These are phyloP conservation scores for Mesembryanthemum crystallinum DNA, from an alignment of 148 eudicot genomes.

Conservation along the genomic window DNA sequence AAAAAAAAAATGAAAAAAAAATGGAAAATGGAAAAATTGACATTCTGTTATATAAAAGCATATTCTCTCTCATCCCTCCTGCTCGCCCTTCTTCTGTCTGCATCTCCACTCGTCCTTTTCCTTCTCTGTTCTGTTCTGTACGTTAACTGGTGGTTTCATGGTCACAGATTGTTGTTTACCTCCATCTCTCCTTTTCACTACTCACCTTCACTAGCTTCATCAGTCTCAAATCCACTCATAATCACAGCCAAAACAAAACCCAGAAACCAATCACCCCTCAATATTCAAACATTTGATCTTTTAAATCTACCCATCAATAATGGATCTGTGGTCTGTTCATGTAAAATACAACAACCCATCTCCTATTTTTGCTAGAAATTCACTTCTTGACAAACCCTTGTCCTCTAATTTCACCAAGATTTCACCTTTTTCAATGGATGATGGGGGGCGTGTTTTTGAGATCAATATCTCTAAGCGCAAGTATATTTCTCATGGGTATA, in stretches of 20 bases:
- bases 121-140: slow-evolving; percentile 3
- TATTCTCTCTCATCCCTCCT: slow-evolving; percentile 4
- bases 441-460: slow-evolving; percentile 39
- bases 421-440: slow-evolving; percentile 26
- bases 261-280: no score
- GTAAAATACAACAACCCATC: slow-evolving; percentile 43
- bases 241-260: not conserved
- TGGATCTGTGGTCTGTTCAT: slow-evolving; percentile 78
- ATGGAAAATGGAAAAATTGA: no score
- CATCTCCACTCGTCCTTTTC: slow-evolving; percentile 19
- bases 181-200: not conserved
- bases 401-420: slow-evolving; percentile 24
- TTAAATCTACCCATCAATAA: slow-evolving; percentile 6
- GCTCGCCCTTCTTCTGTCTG: slow-evolving; percentile 8
- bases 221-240: not conserved
- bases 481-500: slow-evolving; percentile 20
- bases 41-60: no score
- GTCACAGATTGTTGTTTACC: slow-evolving; percentile 5
- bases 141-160: slow-evolving; percentile 2
- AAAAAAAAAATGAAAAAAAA: no score
- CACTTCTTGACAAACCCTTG: slow-evolving; percentile 31
- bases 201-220: slow-evolving; percentile 4
- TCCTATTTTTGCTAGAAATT: slow-evolving; percentile 36
- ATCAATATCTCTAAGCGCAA: slow-evolving; percentile 35
- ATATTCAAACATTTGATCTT: no score